Percentiles rank a stretch among this genome's conserved stretches.
Conservation (phyloP, 192 early-diverging fungal genomes). For the Entomortierella chlamydospora region DNA sequence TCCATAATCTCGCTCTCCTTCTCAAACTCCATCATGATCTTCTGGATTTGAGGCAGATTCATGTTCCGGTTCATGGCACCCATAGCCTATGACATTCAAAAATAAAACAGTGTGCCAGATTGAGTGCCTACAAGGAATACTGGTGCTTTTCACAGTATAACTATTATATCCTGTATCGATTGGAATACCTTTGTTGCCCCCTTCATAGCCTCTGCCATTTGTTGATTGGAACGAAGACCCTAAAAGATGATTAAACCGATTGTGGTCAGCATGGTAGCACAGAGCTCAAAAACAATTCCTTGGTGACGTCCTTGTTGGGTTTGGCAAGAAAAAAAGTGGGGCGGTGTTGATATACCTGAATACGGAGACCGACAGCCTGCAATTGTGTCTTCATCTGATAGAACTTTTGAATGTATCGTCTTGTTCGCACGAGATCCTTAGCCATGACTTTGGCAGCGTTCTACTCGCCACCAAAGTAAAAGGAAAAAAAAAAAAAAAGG, state of each 20-base stretch:
- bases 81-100: conserved; percentile 76
- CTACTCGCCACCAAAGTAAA: too few relatives aligned
- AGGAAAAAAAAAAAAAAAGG: too few relatives aligned
- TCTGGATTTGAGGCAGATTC: conserved; percentile 93
- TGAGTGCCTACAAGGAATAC: neutral
- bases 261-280: too few relatives aligned
- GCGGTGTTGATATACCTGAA: conserved; percentile 71
- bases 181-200: conserved; percentile 84
- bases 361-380: conserved; percentile 88
- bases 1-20: conserved; percentile 96
- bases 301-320: neutral
- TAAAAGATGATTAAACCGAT: conserved; percentile 43
- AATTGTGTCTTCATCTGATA: conserved; percentile 95
- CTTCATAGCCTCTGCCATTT: conserved; percentile 95
- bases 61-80: conserved; percentile 93
- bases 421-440: conserved; percentile 95
- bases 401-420: conserved; percentile 95
- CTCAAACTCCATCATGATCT: conserved; percentile 99
- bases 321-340: too few relatives aligned
- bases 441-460: conserved; percentile 96
- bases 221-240: conserved; percentile 93
- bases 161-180: too few relatives aligned
- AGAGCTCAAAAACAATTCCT: too few relatives aligned
- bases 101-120: neutral
- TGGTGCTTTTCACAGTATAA: neutral